A percentile compares a stretch with the other conserved stretches of the same genome.
Conservation (phyloP, 1,139 yeast genomes). For the Blastobotrys capitulatus region DNA sequence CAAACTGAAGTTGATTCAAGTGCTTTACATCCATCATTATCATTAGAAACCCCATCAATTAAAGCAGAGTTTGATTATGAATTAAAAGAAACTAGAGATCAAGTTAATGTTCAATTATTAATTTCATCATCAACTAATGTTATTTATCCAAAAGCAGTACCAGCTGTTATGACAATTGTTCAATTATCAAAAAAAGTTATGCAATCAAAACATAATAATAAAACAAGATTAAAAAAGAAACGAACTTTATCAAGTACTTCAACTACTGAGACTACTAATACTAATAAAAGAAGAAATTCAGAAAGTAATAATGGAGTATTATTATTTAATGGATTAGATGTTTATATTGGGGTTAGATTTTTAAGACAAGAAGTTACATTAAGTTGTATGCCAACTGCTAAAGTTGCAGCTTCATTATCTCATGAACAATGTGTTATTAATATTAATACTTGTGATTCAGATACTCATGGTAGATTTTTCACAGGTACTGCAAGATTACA, state of each 20-base stretch:
- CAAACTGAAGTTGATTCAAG: constrained; percentile 1
- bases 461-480: constrained; percentile 37
- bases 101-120: constrained; percentile 47
- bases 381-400: constrained; percentile 91
- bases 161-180: constrained; percentile 59
- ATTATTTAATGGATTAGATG: constrained; percentile 44
- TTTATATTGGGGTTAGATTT: constrained; percentile 58
- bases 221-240: not conserved
- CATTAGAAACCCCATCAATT: constrained; percentile 74
- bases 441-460: constrained; percentile 46
- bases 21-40: constrained; percentile 44
- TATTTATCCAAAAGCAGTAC: constrained; percentile 69
- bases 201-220: constrained; percentile 3
- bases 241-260: not conserved
- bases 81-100: constrained; percentile 37
- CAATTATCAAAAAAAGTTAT: constrained; percentile 7
- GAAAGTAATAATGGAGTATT: not conserved
- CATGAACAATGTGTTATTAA: constrained; percentile 59
- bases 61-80: constrained; percentile 47
- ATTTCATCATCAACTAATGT: constrained; percentile 72
- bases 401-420: constrained; percentile 80
- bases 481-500: constrained; percentile 45
- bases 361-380: constrained; percentile 69
- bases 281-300: not conserved
- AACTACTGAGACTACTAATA: not conserved